Base-by-base conservation (phyloP, 2,329 filamentous ascomycete species). In the Aureobasidium sp. region DNA sequence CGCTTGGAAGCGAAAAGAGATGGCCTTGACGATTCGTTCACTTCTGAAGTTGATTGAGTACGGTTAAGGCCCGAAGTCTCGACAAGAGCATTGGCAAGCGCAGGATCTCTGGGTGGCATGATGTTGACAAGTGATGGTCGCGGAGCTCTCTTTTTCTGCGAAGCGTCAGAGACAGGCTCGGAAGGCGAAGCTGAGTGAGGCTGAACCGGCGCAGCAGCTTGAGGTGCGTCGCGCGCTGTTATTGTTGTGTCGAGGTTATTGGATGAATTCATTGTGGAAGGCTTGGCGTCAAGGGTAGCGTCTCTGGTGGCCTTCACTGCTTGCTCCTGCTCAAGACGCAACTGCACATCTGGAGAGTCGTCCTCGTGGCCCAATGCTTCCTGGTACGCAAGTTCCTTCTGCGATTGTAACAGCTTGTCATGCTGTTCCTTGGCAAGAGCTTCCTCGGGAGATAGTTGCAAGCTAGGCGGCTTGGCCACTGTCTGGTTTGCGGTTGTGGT, bases 1-100 rank as follows among this genome's bases (percentile, higher is more conserved):
- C 44, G 57, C 36, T 41, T 51, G 5, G 42, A 8, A 25, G 27
- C 41, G 9, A 22, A 8, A n/a, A 41, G 42, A 11, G 57, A 29
- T 9, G 42, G 42, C 27, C 47, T 65, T 11, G 83, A 79, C 20
- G 79, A 80, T 63, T 84, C 85, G 58, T 90, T 77, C 45, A 90
- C 88, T 71, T 90, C 88, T 20, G 84, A 87, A 5, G 89, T 86
- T 5, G 87, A 89, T 69, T 89, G 90, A 58, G 87, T 84, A 64
- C 84, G 80, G 67, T 90, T 84, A 2, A 86, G 84, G 45, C 87
- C 87, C 11, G 88, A 89, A 12, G 27, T 22, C n/a, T 44, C 27
- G n/a, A 44, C 39, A 9, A 57, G 41, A 29, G 39, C 53, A n/a
- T 31, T 57, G n/a, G 41, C 53, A 42, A 51, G 57, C 15, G 45